Percentiles rank a stretch among this genome's conserved stretches.
These are phyloP conservation scores for Monilinia fructicola DNA, from an alignment of 2,329 filamentous ascomycete species.

Conservation along the genomic window DNA sequence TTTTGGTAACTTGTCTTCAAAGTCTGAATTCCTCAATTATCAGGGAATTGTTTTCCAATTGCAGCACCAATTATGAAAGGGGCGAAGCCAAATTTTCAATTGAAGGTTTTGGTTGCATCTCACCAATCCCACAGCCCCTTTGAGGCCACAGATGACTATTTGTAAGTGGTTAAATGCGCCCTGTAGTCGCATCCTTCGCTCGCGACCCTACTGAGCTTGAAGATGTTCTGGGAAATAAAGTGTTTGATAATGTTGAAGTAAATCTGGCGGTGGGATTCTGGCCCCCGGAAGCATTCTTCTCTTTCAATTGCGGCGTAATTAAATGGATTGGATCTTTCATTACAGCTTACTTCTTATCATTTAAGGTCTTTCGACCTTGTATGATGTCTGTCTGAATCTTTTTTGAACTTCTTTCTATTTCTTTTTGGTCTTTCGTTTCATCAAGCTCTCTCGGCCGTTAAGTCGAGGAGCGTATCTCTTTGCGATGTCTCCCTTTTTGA, in stretches of 20 bases:
- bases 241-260: slow-evolving; percentile 8
- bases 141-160: not conserved
- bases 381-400: not conserved
- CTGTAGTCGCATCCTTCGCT: slow-evolving; percentile 19
- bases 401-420: slow-evolving; percentile 11
- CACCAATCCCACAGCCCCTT: slow-evolving; percentile 22
- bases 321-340: slow-evolving; percentile 9
- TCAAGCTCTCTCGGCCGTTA: not conserved
- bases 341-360: slow-evolving; percentile 6
- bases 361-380: not conserved
- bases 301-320: slow-evolving; percentile 12
- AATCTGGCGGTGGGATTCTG: slow-evolving; percentile 20
- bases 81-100: slow-evolving; percentile 19
- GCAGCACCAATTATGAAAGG: slow-evolving; percentile 1
- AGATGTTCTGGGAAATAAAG: slow-evolving; percentile 8
- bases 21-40: not conserved
- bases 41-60: not conserved
- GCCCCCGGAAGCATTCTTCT: slow-evolving; percentile 12
- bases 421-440: slow-evolving; percentile 8
- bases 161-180: slow-evolving; percentile 6
- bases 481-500: slow-evolving; percentile 36
- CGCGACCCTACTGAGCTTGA: slow-evolving; percentile 15
- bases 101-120: slow-evolving; percentile 21
- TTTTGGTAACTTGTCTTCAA: not conserved
- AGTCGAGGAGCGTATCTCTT: slow-evolving; percentile 29